phyloP scores from a whole-genome alignment of 192 early-diverging fungal genomes.

The Haplosporangium gracile region DNA sequence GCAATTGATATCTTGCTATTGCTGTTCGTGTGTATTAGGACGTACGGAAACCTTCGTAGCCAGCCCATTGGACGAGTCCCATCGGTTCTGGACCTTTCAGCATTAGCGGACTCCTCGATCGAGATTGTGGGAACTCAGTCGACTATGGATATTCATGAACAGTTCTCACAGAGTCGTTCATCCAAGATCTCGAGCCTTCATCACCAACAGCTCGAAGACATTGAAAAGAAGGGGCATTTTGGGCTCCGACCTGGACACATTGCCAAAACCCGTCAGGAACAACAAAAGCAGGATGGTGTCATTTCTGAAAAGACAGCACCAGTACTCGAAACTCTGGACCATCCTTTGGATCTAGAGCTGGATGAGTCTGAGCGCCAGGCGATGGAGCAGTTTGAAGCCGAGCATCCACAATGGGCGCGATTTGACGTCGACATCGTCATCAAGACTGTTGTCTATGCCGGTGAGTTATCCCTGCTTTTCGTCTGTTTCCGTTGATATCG shows the following conservation, averaged over 20 bases:
- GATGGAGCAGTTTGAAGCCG: constrained; percentile 50
- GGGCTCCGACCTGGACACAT: constrained; percentile 29
- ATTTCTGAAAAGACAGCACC: neutral
- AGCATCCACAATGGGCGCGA: constrained; percentile 55
- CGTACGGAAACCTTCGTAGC: constrained; percentile 44
- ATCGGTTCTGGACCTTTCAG: constrained; percentile 43
- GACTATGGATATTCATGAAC: constrained; percentile 67
- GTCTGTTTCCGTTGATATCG: neutral
- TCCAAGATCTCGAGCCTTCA: constrained; percentile 24
- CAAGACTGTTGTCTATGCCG: constrained; percentile 70
- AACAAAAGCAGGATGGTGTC: neutral
- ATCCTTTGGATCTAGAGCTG: constrained; percentile 14
- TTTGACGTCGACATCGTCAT: constrained; percentile 72
- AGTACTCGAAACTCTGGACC: constrained; percentile 15
- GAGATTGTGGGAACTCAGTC: constrained; percentile 66
- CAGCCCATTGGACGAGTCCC: constrained; percentile 54
- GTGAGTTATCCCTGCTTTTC: constrained; percentile 17
- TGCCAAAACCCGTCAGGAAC: constrained; percentile 19
- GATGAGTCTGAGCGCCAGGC: constrained; percentile 43
- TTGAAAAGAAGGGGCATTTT: constrained; percentile 41
- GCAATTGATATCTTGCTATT: neutral
- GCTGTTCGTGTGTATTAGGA: constrained; percentile 3
- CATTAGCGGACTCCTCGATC: constrained; percentile 47
- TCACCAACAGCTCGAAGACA: neutral
- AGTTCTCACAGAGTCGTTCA: constrained; percentile 46